Evolutionary conservation across 148 eudicot genomes (phyloP).

Genomic region (Suaeda aralocaspica): DNA sequence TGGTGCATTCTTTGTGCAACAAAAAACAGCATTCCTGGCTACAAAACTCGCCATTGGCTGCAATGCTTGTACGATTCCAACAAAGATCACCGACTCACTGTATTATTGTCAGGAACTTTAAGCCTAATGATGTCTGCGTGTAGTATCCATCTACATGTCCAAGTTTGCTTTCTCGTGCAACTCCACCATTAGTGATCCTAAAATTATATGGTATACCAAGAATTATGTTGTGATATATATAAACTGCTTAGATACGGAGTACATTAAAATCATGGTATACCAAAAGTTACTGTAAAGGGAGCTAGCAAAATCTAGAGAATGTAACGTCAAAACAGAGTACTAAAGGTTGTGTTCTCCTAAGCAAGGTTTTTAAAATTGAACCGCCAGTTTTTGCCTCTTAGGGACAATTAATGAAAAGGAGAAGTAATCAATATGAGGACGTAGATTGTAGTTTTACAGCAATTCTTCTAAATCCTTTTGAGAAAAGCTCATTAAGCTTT

Average conservation of each 20-base stretch:
- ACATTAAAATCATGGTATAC: too few relatives aligned
- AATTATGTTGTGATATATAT: neutral
- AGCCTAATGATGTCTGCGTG: neutral
- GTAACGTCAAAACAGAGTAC: too few relatives aligned
- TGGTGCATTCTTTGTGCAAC: too few relatives aligned
- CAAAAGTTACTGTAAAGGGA: too few relatives aligned
- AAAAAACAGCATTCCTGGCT: neutral
- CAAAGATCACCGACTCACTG: too few relatives aligned
- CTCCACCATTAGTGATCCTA: conserved; percentile 1
- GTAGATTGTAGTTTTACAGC: neutral
- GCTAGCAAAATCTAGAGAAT: neutral
- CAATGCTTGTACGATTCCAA: neutral
- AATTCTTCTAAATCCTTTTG: too few relatives aligned
- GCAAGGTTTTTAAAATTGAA: neutral
- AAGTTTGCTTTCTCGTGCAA: neutral
- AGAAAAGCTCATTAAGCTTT: too few relatives aligned
- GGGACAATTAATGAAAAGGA: neutral
- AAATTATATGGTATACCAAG: neutral
- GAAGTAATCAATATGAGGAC: neutral
- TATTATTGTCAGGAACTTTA: neutral
- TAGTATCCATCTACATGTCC: neutral
- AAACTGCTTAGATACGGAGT: too few relatives aligned
- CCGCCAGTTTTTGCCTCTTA: neutral
- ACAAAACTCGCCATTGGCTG: neutral
- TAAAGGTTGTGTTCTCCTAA: too few relatives aligned